A percentile compares a stretch with the other conserved stretches of the same genome.
Evolutionary conservation across 202 grass and related monocot species (phyloP).

Genomic region (Hordeum pubiflorum): DNA sequence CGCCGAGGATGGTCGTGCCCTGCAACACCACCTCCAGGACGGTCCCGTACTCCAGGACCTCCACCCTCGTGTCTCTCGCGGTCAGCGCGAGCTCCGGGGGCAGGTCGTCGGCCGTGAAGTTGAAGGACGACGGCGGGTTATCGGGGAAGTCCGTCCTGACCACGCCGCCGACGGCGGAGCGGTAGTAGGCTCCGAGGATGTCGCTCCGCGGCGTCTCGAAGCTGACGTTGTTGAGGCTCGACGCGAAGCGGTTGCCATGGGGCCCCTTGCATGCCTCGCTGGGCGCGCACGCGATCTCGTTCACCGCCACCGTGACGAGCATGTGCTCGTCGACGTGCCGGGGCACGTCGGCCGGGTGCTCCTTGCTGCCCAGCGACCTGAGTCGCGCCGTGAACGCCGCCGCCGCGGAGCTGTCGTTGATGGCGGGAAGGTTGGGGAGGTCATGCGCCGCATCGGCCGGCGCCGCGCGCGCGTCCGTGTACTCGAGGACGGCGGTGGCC

Average conservation of each 20-base stretch:
- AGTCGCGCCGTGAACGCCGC: not conserved
- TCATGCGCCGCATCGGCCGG: not conserved
- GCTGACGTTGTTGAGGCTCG: conserved; percentile 56
- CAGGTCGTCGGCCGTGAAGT: not conserved
- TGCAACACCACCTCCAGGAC: conserved; percentile 46
- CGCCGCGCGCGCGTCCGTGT: not conserved
- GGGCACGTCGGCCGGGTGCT: conserved; percentile 23
- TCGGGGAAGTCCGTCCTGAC: not conserved
- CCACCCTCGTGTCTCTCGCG: conserved; percentile 25
- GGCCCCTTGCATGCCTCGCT: not conserved
- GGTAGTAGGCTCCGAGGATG: not conserved
- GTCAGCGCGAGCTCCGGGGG: not conserved
- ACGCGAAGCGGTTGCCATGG: conserved; percentile 3
- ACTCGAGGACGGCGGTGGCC: not conserved
- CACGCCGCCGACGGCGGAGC: not conserved
- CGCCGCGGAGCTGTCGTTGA: not conserved
- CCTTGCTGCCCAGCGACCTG: not conserved
- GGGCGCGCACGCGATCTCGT: conserved; percentile 16
- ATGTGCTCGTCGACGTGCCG: conserved; percentile 21
- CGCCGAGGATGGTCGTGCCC: conserved; percentile 40
- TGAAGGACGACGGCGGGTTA: not conserved
- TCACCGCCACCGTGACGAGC: conserved; percentile 30
- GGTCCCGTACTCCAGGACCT: conserved; percentile 22
- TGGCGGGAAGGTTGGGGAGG: conserved; percentile 19
- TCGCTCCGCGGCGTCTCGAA: not conserved